Evolutionary conservation across 306 rosid genomes (phyloP), one percentile per base, ranked within the genome.

Genomic region (Ormosia semicastrata): DNA sequence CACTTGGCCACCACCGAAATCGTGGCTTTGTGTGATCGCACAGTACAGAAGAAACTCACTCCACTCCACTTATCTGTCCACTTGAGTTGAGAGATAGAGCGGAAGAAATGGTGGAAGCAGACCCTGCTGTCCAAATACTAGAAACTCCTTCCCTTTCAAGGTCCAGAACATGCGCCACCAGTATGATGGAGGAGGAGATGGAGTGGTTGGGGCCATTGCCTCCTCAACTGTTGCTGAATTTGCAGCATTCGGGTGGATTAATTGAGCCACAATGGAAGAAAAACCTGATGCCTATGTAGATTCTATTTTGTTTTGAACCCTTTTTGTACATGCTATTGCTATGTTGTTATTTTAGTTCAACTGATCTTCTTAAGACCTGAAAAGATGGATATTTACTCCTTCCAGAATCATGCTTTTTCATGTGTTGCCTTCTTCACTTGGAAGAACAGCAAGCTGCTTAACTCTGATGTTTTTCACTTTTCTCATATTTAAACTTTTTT

Each of bases 211-310:
- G 95, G 69, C 52, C 83, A 5, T 75, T 92, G 87, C 92, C 94
- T 0, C 89, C 92, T 63, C 98, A 92, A 79, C 92, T 89, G 24
- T 82, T 94, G 86, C 95, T 89, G 90, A 89, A 81, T 83, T 68
- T 89, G 92, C 96, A 92, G 84, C 94, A 91, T 79, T 75, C 88
- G 0, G 93, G 88, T 41, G 94, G 81, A 4, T 86, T 94, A 84
- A 75, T 85, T 24, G 24, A 24, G 24, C 24, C 24, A 24, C 24
- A 24, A 24, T 24, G 24, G 24, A 24, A 24, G 97, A 78, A 67
- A 94, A 94, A 79, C 97, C 92, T 0, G 93, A 92, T 80, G 86
- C 91, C 65, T 83, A 85, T 92, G 29, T 94, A 89, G 81, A 76
- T 43, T 84, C 75, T 52, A 66, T 46, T 65, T 37, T 24, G 14